Percentiles rank a stretch among this genome's conserved stretches.
These are phyloP conservation scores for Stephania japonica DNA, from an alignment of 164 flowering plant species.

Conservation along the genomic window DNA sequence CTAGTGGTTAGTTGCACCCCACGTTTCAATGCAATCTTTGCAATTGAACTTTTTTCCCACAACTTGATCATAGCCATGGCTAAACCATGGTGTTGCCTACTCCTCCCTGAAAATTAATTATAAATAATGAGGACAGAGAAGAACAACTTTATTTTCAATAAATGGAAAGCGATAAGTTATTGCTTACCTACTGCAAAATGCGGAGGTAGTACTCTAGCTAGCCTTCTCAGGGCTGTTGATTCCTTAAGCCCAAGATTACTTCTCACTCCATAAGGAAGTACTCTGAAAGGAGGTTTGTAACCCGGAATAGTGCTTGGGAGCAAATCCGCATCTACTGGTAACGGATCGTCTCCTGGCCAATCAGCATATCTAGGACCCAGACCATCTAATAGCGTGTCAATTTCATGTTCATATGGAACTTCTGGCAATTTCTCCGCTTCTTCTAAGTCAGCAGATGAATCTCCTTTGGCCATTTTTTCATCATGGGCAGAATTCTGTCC, in stretches of 20 bases:
- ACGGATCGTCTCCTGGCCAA: constrained; percentile 81
- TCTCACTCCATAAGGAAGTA: constrained; percentile 91
- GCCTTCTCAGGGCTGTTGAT: constrained; percentile 62
- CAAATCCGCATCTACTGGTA: constrained; percentile 96
- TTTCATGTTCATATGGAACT: constrained; percentile 69
- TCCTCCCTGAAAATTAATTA: constrained; percentile 54
- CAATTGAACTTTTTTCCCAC: constrained; percentile 85
- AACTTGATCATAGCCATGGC: constrained; percentile 78
- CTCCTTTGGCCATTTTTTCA: constrained; percentile 11
- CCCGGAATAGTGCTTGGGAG: constrained; percentile 69
- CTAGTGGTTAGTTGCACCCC: constrained; percentile 86
- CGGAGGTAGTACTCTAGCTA: constrained; percentile 84
- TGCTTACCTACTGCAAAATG: constrained; percentile 89
- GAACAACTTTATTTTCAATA: neutral
- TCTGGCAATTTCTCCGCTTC: constrained; percentile 28
- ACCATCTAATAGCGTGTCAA: constrained; percentile 64
- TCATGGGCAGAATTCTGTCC: constrained; percentile 14
- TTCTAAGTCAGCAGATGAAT: constrained; percentile 9
- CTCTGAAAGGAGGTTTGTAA: constrained; percentile 71
- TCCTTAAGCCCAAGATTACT: constrained; percentile 47
- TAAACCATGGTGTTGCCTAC: constrained; percentile 87
- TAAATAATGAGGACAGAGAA: neutral
- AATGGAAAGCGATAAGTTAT: neutral
- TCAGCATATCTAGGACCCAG: constrained; percentile 87
- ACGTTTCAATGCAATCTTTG: constrained; percentile 86